phyloP scores from a whole-genome alignment of 768 basidiomycete species.

The Termitomyces sp. region DNA sequence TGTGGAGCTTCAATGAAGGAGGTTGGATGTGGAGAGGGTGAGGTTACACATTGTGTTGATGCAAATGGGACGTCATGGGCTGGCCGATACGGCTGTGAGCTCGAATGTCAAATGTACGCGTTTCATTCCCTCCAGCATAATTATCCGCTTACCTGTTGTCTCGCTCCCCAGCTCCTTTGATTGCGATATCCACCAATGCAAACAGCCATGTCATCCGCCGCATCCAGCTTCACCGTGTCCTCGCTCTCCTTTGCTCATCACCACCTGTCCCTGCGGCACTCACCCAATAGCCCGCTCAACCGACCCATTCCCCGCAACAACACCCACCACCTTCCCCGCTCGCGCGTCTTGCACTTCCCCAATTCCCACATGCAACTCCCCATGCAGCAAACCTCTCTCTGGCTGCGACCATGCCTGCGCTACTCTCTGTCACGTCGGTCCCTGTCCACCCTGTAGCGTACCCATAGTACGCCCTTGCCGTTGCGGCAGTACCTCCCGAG shows the following conservation, averaged over 20 bases:
- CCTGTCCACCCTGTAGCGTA: constrained; percentile 78
- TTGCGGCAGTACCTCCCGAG: constrained; percentile 68
- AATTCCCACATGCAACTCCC: constrained; percentile 74
- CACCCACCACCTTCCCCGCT: constrained; percentile 34
- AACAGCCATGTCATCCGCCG: constrained; percentile 76
- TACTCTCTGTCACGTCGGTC: constrained; percentile 67
- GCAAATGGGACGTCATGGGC: constrained; percentile 53
- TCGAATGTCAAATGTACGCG: constrained; percentile 54
- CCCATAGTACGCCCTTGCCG: constrained; percentile 76
- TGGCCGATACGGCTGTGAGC: constrained; percentile 59
- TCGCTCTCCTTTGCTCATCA: constrained; percentile 61
- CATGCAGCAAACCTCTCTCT: constrained; percentile 61
- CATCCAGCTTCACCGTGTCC: constrained; percentile 62
- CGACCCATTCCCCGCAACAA: constrained; percentile 23
- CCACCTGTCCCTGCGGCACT: constrained; percentile 83
- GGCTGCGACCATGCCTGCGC: constrained; percentile 77
- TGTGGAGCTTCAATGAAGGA: constrained; percentile 68
- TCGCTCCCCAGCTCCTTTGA: constrained; percentile 50
- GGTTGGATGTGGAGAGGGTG: constrained; percentile 67
- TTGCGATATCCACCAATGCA: constrained; percentile 76
- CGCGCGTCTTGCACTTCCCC: constrained; percentile 64
- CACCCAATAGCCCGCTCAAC: constrained; percentile 41
- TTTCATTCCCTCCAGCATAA: not conserved
- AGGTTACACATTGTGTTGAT: constrained; percentile 36
- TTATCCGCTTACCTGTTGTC: constrained; percentile 3